Evolutionary conservation across 1,284 basidiomycete genomes (phyloP).

Genomic region (Puccinia triticina): DNA sequence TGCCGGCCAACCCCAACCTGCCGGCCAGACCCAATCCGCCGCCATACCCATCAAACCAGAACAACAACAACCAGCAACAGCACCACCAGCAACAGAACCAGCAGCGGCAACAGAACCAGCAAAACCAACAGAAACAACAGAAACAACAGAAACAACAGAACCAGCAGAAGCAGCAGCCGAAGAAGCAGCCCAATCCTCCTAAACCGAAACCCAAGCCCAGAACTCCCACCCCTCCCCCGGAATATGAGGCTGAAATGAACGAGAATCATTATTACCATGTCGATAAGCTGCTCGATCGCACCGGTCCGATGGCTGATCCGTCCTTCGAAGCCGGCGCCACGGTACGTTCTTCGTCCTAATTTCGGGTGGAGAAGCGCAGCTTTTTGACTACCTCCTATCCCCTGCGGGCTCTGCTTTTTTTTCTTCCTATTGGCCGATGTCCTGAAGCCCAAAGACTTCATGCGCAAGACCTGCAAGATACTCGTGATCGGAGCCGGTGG

Average conservation of each 20-base stretch:
- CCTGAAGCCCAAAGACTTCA: constrained; percentile 78
- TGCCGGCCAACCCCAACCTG: too few relatives aligned
- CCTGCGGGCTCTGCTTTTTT: neutral
- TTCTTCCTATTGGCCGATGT: neutral
- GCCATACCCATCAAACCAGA: too few relatives aligned
- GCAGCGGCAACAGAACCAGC: too few relatives aligned
- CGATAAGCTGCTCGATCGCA: constrained; percentile 72
- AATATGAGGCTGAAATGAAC: neutral
- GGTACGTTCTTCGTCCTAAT: constrained; percentile 62
- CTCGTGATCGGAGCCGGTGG: constrained; percentile 96
- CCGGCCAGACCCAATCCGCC: too few relatives aligned
- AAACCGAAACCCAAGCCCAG: neutral
- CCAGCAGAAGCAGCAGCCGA: neutral
- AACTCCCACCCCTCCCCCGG: neutral
- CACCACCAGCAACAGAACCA: too few relatives aligned
- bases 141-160: too few relatives aligned
- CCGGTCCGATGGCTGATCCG: constrained; percentile 78
- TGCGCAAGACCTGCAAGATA: constrained; percentile 82
- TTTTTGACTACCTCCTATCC: neutral
- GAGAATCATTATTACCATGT: constrained; percentile 54
- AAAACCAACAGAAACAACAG: too few relatives aligned
- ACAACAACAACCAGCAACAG: too few relatives aligned
- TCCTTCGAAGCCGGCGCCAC: constrained; percentile 72
- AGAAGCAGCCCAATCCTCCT: neutral
- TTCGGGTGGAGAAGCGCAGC: neutral